These are phyloP conservation scores for Lecanicillium sp. DNA, from an alignment of 2,329 filamentous ascomycete genomes.

Conservation along the genomic window DNA sequence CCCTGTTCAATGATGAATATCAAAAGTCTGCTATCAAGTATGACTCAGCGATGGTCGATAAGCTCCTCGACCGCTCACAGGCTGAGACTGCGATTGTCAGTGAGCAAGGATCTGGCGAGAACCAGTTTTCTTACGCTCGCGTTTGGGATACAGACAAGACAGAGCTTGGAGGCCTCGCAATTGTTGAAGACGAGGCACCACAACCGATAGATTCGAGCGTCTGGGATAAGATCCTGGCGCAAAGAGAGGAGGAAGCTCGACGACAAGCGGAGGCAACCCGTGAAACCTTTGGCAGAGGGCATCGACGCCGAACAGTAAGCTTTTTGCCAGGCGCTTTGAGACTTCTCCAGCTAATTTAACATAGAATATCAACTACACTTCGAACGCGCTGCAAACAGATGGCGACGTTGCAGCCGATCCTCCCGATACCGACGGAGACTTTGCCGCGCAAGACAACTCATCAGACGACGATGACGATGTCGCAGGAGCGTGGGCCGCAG, in stretches of 20 bases:
- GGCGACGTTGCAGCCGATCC: not conserved
- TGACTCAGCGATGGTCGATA: conserved; percentile 74
- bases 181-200: conserved; percentile 41
- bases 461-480: conserved; percentile 14
- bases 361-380: conserved; percentile 26
- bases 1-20: conserved; percentile 72
- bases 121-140: conserved; percentile 79
- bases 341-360: conserved; percentile 10
- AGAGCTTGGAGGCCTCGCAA: conserved; percentile 54
- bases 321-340: not conserved
- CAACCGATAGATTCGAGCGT: conserved; percentile 56
- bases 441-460: conserved; percentile 1
- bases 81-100: conserved; percentile 62
- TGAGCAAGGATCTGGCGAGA: conserved; percentile 59
- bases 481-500: conserved; percentile 8
- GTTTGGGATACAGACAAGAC: conserved; percentile 84
- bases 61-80: conserved; percentile 78
- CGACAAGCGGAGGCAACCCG: conserved; percentile 58
- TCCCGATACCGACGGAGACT: conserved; percentile 5
- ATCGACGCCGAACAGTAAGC: conserved; percentile 52
- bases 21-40: conserved; percentile 69
- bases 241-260: conserved; percentile 72
- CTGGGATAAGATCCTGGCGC: conserved; percentile 84
- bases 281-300: conserved; percentile 78
- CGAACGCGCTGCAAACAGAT: not conserved